Evolutionary conservation across 1,139 yeast species (phyloP).

Genomic region (Saccharomyces hybrid): DNA sequence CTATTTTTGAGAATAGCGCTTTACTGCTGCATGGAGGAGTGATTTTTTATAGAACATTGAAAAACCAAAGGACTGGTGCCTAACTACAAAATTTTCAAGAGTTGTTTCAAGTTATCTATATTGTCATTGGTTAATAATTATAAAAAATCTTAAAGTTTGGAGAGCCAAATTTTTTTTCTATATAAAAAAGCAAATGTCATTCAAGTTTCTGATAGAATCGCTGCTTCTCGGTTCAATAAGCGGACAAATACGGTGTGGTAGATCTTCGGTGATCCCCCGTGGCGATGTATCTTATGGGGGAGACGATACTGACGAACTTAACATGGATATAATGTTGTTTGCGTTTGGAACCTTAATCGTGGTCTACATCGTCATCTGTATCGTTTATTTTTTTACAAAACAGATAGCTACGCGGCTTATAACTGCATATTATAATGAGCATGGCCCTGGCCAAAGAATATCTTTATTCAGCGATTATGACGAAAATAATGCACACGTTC

Average conservation of each 20-base stretch:
- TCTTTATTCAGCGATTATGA: conserved; percentile 12
- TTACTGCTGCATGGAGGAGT: background rate
- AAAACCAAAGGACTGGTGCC: background rate
- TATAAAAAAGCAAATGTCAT: background rate
- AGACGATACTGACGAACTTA: conserved; percentile 14
- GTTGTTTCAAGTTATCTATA: background rate
- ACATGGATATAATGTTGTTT: conserved; percentile 20
- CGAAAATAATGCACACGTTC: conserved; percentile 1
- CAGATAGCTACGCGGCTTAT: conserved; percentile 17
- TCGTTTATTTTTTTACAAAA: conserved; percentile 19
- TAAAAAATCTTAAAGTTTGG: background rate
- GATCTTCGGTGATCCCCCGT: background rate
- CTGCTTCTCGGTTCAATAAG: background rate
- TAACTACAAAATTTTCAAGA: background rate
- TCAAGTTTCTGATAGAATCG: background rate
- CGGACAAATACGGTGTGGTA: background rate
- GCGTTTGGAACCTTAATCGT: conserved; percentile 22
- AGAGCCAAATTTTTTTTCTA: background rate
- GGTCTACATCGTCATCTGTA: conserved; percentile 17
- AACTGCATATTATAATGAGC: conserved; percentile 5
- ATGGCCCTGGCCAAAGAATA: conserved; percentile 8
- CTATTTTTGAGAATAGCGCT: background rate
- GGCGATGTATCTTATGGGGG: background rate
- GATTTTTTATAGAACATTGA: background rate
- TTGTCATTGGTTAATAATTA: background rate